These are phyloP conservation scores for Cenococcum geophilum DNA, from an alignment of 495 filamentous ascomycete species.

Conservation along the genomic window DNA sequence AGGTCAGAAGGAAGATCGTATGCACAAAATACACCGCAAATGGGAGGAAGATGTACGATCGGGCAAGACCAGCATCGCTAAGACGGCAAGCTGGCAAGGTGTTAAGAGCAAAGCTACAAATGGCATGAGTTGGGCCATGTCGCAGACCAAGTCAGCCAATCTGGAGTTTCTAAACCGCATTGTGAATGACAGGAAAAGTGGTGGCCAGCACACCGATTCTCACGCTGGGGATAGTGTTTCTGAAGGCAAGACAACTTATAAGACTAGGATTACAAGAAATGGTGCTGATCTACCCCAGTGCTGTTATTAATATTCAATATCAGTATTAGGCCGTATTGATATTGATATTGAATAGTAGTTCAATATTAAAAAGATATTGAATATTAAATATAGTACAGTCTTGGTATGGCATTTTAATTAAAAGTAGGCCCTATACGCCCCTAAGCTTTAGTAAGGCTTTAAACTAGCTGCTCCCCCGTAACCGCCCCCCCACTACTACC, in stretches of 20 bases:
- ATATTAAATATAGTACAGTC: no score
- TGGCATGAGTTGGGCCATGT: constrained; percentile 36
- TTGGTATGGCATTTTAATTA: no score
- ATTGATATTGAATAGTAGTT: no score
- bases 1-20: constrained; percentile 35
- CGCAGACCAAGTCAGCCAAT: constrained; percentile 32
- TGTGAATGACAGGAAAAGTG: constrained; percentile 17
- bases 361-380: no score
- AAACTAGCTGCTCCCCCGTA: no score
- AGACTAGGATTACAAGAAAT: constrained; percentile 38
- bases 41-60: constrained; percentile 39
- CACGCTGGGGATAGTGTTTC: constrained; percentile 26
- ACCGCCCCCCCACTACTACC: no score
- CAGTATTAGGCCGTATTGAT: no score
- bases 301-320: no score
- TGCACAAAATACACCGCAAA: constrained; percentile 40
- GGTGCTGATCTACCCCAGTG: constrained; percentile 37
- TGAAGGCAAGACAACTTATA: constrained; percentile 30
- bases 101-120: constrained; percentile 37
- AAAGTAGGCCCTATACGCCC: no score
- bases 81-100: constrained; percentile 38
- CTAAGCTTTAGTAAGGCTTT: no score
- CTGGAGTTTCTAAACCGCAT: constrained; percentile 39
- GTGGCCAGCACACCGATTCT: constrained; percentile 8
- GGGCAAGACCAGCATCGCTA: constrained; percentile 35